Evolutionary conservation across 305 asterid genomes (phyloP).

Genomic region (Fraxinus angustifolia): DNA sequence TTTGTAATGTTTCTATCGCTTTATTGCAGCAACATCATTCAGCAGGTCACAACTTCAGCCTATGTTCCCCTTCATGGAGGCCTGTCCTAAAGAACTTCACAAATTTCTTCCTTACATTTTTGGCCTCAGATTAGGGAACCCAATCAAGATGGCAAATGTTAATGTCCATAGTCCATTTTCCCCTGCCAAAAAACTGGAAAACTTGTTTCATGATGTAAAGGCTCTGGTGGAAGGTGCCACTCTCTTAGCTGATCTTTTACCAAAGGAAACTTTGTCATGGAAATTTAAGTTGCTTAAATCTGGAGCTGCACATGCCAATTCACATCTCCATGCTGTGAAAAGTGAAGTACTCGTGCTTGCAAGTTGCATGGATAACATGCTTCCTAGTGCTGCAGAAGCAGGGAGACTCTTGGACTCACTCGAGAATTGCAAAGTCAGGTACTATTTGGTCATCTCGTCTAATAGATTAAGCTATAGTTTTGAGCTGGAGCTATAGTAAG

Average conservation of each 20-base stretch:
- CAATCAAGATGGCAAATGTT: conserved; percentile 45
- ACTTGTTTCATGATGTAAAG: conserved; percentile 25
- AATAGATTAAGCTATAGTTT: not conserved
- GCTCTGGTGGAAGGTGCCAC: conserved; percentile 24
- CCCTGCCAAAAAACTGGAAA: conserved; percentile 28
- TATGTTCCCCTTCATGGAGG: conserved; percentile 43
- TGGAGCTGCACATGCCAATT: conserved; percentile 46
- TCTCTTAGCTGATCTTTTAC: conserved; percentile 26
- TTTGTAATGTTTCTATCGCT: not conserved
- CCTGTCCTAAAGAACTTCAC: conserved; percentile 35
- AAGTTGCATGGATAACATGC: conserved; percentile 41
- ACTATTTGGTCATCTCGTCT: not conserved
- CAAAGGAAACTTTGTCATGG: conserved; percentile 40
- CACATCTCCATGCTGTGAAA: conserved; percentile 40
- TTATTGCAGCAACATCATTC: conserved; percentile 60
- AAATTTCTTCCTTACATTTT: conserved; percentile 36
- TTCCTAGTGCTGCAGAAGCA: conserved; percentile 47
- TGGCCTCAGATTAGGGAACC: conserved; percentile 35
- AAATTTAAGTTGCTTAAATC: conserved; percentile 44
- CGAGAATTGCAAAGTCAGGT: conserved; percentile 28
- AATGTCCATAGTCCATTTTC: not conserved
- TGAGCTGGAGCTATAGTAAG: not conserved
- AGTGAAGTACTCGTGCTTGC: conserved; percentile 48
- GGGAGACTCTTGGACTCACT: conserved; percentile 30
- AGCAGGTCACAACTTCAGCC: conserved; percentile 42